Evolutionary conservation across 306 rosid species (phyloP), one percentile per base, ranked within the genome.

Genomic region (Delonix regia): DNA sequence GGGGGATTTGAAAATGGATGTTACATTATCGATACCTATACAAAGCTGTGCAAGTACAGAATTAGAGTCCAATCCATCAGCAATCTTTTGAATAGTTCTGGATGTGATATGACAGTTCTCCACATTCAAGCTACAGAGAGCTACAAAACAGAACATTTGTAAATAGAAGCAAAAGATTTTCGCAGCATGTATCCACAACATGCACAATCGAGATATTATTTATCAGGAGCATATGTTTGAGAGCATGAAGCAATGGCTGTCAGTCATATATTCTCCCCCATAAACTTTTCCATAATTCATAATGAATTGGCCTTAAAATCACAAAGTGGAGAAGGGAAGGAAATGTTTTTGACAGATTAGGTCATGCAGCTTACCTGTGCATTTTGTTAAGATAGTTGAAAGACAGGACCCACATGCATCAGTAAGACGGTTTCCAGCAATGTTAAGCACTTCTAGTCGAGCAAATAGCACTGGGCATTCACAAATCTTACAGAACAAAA

Each of bases 381-480:
- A 92, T 14, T 81, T 92, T 75, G 87, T 79, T 80, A 92, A 86
- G 69, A 95, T 91, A 64, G 94, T 88, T 76, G 97, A 90, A 47
- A 95, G 92, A 85, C 81, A 95, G 68, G 93, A 88, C 70, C 98
- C 94, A 75, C 94, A 92, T 44, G 92, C 95, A 83, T 95, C 97
- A 36, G 99, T 91, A 55, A 95, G 97, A 77, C 94, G 97, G 74
- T 95, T 95, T 75, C 97, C 96, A 73, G 98, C 91, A 64, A 95
- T 74, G 86, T 95, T 91, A 9, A 95, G 97, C 73, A 91, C 94
- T 92, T 89, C 97, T 41, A 92, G 83, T 56, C 98, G 89, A 84
- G 90, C 71, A 83, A 88, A 91, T 33, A 95, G 89, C 65, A 77
- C 79, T 42, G 98, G 86, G 83, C 98, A 92, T 78, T 91, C 91